Evolutionary conservation across 2,329 filamentous ascomycete genomes (phyloP).

Genomic region (Monosporascus cannonballus): DNA sequence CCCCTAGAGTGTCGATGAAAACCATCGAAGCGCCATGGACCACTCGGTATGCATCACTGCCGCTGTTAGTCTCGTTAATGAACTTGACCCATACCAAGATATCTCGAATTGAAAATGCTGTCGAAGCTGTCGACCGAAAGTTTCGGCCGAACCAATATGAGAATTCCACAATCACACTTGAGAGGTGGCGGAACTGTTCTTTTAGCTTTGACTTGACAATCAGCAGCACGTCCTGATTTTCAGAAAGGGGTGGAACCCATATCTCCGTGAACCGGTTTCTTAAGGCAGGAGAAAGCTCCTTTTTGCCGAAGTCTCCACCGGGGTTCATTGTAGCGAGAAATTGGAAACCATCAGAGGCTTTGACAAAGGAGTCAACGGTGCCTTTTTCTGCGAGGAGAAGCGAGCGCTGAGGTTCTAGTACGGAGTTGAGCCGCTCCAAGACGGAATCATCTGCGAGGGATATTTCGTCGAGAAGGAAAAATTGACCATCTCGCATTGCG

Average conservation of each 20-base stretch:
- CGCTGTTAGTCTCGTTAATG: constrained; percentile 60
- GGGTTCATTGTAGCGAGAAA: constrained; percentile 99
- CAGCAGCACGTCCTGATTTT: constrained; percentile 77
- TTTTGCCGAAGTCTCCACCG: constrained; percentile 96
- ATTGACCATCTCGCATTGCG: constrained; percentile 83
- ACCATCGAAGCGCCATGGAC: constrained; percentile 92
- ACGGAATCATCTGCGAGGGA: constrained; percentile 97
- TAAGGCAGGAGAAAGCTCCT: constrained; percentile 89
- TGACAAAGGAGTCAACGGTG: constrained; percentile 71
- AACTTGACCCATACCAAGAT: constrained; percentile 92
- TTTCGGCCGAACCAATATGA: constrained; percentile 85
- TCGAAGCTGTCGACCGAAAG: constrained; percentile 69
- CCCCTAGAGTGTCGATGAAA: constrained; percentile 90
- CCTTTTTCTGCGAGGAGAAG: constrained; percentile 93
- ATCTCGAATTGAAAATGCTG: constrained; percentile 84
- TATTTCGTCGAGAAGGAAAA: constrained; percentile 95
- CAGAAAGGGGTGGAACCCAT: constrained; percentile 87
- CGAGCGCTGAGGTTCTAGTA: constrained; percentile 81
- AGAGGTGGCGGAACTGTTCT: constrained; percentile 47
- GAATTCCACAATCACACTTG: constrained; percentile 72
- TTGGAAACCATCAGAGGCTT: constrained; percentile 75
- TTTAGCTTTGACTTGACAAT: constrained; percentile 76
- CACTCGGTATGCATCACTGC: constrained; percentile 40
- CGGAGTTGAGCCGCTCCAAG: constrained; percentile 90
- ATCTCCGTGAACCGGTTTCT: constrained; percentile 98